These are phyloP conservation scores for Bassia scoparia DNA, from an alignment of 148 eudicot species.

Conservation along the genomic window DNA sequence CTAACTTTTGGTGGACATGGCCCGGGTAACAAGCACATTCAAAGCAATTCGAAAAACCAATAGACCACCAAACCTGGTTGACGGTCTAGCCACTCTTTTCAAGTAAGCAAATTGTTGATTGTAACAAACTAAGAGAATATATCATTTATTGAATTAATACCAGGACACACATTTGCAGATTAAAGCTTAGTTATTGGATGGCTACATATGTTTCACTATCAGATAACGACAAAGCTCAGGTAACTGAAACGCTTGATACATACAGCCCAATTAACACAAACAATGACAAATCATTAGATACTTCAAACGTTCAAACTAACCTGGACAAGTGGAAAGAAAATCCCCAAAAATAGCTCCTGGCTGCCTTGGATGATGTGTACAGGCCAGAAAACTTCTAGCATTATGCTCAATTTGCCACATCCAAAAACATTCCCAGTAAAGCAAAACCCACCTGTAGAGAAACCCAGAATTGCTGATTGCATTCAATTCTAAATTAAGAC, in stretches of 20 bases:
- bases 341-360: constrained; percentile 88
- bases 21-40: too few relatives aligned
- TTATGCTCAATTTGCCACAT: constrained; percentile 80
- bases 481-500: background rate
- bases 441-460: constrained; percentile 80
- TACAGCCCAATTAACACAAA: background rate
- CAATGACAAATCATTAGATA: background rate
- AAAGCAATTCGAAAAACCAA: constrained; percentile 2
- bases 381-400: constrained; percentile 78
- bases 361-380: constrained; percentile 84
- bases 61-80: background rate
- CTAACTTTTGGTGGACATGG: too few relatives aligned
- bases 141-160: background rate
- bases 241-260: background rate
- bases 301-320: constrained; percentile 31
- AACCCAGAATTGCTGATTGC: constrained; percentile 6
- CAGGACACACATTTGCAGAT: background rate
- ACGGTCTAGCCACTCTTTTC: background rate
- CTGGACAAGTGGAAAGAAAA: constrained; percentile 80
- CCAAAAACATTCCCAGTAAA: constrained; percentile 69
- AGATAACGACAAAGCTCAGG: background rate
- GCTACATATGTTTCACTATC: background rate
- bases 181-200: background rate
- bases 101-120: constrained; percentile 3
- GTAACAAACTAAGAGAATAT: constrained; percentile 1